A percentile compares a stretch with the other conserved stretches of the same genome.
Evolutionary conservation across 371 early-diverging fungal genomes (phyloP).

Genomic region (Mortierella sp.): DNA sequence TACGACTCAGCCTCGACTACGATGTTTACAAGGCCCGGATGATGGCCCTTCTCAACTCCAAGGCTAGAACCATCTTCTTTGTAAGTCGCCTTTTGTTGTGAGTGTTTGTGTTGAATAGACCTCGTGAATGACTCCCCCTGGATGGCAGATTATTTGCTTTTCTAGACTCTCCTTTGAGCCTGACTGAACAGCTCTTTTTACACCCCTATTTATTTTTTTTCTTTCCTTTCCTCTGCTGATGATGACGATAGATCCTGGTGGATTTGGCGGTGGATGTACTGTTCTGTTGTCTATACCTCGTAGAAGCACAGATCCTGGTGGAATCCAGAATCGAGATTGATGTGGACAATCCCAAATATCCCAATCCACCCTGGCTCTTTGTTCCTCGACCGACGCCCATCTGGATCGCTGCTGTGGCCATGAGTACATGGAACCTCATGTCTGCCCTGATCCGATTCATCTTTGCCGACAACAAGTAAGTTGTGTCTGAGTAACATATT

Average conservation of each 20-base stretch:
- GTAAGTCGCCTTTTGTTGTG: constrained; percentile 14
- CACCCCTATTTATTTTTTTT: neutral
- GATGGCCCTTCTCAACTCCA: constrained; percentile 48
- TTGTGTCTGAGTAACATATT: no score
- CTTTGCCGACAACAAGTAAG: constrained; percentile 62
- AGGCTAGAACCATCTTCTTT: constrained; percentile 48
- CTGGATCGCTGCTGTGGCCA: constrained; percentile 60
- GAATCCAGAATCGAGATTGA: constrained; percentile 32
- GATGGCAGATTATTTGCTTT: neutral
- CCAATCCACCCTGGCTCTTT: constrained; percentile 71
- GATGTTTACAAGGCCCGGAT: constrained; percentile 34
- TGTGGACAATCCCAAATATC: constrained; percentile 2
- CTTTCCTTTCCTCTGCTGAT: neutral
- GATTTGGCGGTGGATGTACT: constrained; percentile 72
- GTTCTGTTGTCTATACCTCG: constrained; percentile 75
- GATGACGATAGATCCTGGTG: constrained; percentile 62
- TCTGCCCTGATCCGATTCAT: constrained; percentile 51
- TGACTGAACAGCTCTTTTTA: neutral
- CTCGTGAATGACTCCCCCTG: neutral
- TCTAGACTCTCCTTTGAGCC: neutral
- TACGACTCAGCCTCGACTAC: constrained; percentile 43
- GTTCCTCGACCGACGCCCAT: constrained; percentile 66
- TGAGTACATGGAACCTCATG: constrained; percentile 42
- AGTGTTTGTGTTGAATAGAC: neutral
- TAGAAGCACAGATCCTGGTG: constrained; percentile 72